phyloP scores from a whole-genome alignment of 495 filamentous ascomycete species.

The Penicillium cosmopolitanum region DNA sequence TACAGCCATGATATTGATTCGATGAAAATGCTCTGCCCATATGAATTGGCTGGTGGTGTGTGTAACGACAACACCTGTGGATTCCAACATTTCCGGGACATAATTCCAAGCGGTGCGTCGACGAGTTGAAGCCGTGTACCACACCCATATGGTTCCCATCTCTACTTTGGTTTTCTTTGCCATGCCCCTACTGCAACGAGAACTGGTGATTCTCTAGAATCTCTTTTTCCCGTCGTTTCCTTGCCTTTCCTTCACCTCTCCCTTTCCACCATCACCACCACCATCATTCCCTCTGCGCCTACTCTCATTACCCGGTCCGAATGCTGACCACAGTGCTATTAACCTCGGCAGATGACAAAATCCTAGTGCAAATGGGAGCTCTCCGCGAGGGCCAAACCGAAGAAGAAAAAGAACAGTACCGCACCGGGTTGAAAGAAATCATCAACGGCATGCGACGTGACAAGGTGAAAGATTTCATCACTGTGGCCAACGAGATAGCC shows the following conservation, averaged over 20 bases:
- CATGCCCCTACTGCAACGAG: not conserved
- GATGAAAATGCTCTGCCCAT: slow-evolving; percentile 70
- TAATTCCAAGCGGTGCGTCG: slow-evolving; percentile 82
- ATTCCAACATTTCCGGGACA: slow-evolving; percentile 79
- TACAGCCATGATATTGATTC: slow-evolving; percentile 88
- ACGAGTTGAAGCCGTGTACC: slow-evolving; percentile 39
- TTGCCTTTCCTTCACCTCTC: slow-evolving; percentile 8
- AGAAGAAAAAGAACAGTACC: slow-evolving; percentile 73
- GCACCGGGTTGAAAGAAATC: slow-evolving; percentile 72
- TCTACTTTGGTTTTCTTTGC: slow-evolving; percentile 15
- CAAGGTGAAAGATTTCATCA: slow-evolving; percentile 78
- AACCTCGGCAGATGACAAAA: slow-evolving; percentile 75
- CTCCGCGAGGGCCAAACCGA: slow-evolving; percentile 68
- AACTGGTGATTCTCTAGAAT: not conserved
- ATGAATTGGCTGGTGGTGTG: slow-evolving; percentile 69
- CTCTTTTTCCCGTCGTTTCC: slow-evolving; percentile 3
- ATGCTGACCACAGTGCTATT: slow-evolving; percentile 64
- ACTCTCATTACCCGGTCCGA: slow-evolving; percentile 41
- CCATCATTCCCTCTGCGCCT: slow-evolving; percentile 14
- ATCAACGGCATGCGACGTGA: slow-evolving; percentile 74
- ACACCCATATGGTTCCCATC: slow-evolving; percentile 20
- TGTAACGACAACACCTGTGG: slow-evolving; percentile 75
- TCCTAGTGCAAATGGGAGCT: slow-evolving; percentile 80
- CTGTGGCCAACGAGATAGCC: slow-evolving; percentile 79
- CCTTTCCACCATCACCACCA: slow-evolving; percentile 14